Conservation (phyloP, 2,329 filamentous ascomycete genomes). For the Chaetomiaceae sp. region DNA sequence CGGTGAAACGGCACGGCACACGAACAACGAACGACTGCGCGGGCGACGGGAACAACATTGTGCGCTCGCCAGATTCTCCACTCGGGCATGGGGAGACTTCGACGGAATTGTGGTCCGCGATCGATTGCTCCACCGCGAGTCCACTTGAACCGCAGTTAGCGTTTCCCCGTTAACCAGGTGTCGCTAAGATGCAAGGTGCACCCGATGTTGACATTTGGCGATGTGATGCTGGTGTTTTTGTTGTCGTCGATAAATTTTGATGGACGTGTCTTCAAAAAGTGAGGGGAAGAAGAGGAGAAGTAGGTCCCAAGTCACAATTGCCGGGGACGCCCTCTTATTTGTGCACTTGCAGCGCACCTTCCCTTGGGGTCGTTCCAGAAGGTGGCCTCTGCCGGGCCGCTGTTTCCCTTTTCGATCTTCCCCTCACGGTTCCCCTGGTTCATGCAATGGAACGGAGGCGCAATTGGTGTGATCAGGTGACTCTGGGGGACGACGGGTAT, state of each 20-base stretch:
- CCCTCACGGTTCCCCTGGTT: slow-evolving; percentile 8
- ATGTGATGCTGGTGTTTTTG: not conserved
- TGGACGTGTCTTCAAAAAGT: not conserved
- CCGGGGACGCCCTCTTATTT: slow-evolving; percentile 10
- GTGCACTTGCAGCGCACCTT: slow-evolving; percentile 1
- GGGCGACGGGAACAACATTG: too few species aligned
- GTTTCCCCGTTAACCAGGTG: slow-evolving; percentile 14
- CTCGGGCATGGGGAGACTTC: slow-evolving; percentile 1
- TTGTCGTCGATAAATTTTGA: not conserved
- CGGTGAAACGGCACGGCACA: not conserved
- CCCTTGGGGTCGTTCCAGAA: not conserved
- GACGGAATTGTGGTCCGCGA: slow-evolving; percentile 8
- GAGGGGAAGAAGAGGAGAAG: slow-evolving; percentile 1
- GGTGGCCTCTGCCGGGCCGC: slow-evolving; percentile 1
- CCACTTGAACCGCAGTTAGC: slow-evolving; percentile 11
- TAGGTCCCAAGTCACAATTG: not conserved
- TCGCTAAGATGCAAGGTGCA: not conserved
- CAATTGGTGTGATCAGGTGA: slow-evolving; percentile 1
- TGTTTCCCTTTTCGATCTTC: slow-evolving; percentile 9
- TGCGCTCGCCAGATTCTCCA: slow-evolving; percentile 4
- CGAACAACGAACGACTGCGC: too few species aligned
- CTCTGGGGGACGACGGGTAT: not conserved
- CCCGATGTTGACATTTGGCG: slow-evolving; percentile 5
- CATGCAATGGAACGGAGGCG: slow-evolving; percentile 2
- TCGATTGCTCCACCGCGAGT: slow-evolving; percentile 4